Evolutionary conservation across 345 rosid genomes (phyloP), one percentile per base, ranked within the genome.

Genomic region (Schrenkiella parvula): DNA sequence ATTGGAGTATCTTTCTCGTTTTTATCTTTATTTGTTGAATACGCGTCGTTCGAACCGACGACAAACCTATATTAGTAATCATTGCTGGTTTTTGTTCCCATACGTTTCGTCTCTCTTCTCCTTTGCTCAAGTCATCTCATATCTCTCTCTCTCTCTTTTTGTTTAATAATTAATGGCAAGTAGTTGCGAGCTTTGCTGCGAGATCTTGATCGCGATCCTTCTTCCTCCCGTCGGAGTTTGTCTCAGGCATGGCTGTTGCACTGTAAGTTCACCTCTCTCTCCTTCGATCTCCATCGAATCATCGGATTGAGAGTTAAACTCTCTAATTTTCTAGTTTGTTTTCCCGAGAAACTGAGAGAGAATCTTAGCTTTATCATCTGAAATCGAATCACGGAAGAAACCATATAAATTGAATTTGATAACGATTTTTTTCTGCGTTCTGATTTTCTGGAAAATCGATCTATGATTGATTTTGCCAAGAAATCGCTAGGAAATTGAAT

Each of bases 211-310:
- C 79, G 96, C 98, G 12, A 75, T 92, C 60, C 37, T 92, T 70
- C 86, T 92, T 43, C 98, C 98, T 65, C 98, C 98, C 15, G 58
- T 92, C 47, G 98, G 98, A 22, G 96, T 92, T 70, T 89, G 98
- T 83, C 78, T 92, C 66, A 75, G 98, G 71, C 96, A 89, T 74
- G 98, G 98, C 32, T 92, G 98, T 70, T 92, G 98, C 83, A 86
- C 78, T 8, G 98, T 92, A 82, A 13, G 84, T 44, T 19, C 35
- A 21, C 25, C 19, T 56, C 43, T 58, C n/a, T n/a, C n/a, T n/a
- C n/a, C n/a, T n/a, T n/a, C 28, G 9, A 6, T 54, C 32, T 69
- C 62, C 17, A 15, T 19, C 62, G 21, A 26, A 54, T 38, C 39
- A 53, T n/a, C n/a, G n/a, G n/a, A n/a, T n/a, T n/a, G n/a, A 19